Evolutionary conservation across 352 stramenopile species (phyloP), one percentile per base, ranked within the genome.

Genomic region (Globisporangium orthogonon): DNA sequence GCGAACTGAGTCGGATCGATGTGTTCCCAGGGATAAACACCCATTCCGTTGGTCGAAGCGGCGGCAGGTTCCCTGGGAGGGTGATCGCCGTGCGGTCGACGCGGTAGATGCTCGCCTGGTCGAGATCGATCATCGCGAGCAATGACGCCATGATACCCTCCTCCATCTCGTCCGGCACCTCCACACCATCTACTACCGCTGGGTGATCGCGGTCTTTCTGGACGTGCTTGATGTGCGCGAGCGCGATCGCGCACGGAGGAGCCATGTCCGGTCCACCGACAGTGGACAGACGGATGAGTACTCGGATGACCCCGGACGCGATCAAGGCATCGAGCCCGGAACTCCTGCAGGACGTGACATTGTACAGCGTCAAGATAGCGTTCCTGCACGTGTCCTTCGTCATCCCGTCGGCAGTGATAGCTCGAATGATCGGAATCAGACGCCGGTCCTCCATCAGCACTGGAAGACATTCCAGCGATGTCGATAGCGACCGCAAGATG

Each of bases 151-250:
- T 66, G 9, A 91, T 74, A 13, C 83, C 83, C 31, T 78, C 73
- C 31, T 90, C 76, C 74, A 91, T 87, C 39, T 84, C 70, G 41
- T 88, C 73, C 6, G 70, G 63, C 29, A 73, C 54, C 4, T 59
- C 33, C 33, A 9, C 67, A 29, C 63, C 60, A 30, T 60, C 54
- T 4, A 59, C 60, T 10, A 70, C 50, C 17, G 23, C 23, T 3
- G 54, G 53, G 5, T 37, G 60, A 18, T 72, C 66, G 29, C 69
- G 69, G 58, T 91, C 69, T 30, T 87, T 86, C 28, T 79, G 69
- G 14, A 75, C 72, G 58, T 89, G 74, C 40, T 93, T 91, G 56
- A 93, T 87, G 64, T 91, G 83, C 17, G 78, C 80, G 15, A 93
- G 63, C 10, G 78, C 67, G 30, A 90, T 84, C 3, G 80, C 83